Evolutionary conservation across 495 filamentous ascomycete species (phyloP), one percentile per base, ranked within the genome.

Genomic region (Lasiosphaeria ovina): DNA sequence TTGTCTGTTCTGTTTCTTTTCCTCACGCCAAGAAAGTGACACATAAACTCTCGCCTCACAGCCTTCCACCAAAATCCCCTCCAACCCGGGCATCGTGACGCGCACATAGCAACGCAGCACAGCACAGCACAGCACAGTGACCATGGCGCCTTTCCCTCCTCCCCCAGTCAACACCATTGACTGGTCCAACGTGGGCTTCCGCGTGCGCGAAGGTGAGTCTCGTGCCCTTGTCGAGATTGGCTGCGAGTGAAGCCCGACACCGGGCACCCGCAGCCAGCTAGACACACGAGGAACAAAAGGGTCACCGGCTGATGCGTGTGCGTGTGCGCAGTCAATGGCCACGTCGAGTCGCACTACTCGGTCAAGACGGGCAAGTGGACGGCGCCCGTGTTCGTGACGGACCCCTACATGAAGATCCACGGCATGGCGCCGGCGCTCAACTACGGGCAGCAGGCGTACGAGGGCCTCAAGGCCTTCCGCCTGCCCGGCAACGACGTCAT

Each of bases 401-500:
- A 91, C 65, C 92, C 92, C 4, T 90, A 80, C 77, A 83, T 97
- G 59, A 81, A 82, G 55, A 83, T 97, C 66, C 93, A 96, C 74
- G 92, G 92, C 61, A 91, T 97, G 87, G 85, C 90, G 0, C 93
- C 92, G 0, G 93, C 81, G 38, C 83, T 97, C 48, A 97, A 97
- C 80, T 97, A 97, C 70, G 92, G 89, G 47, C 89, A 94, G 65
- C 92, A 97, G 77, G 92, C 90, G 51, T 97, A 93, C 81, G 92
- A 97, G 66, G 92, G 92, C 9, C 81, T 96, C 58, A 97, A 96
- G 73, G 91, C 92, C 54, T 95, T 96, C 81, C 90, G 93, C 40
- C 80, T 82, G 38, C 85, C 88, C 35, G 77, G 79, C 40, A 72
- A 82, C 63, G 66, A 77, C 56, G 67, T 74, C 35, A 89, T 96